These are phyloP conservation scores for Harrya chromipes DNA, from an alignment of 768 basidiomycete genomes.

Conservation along the genomic window DNA sequence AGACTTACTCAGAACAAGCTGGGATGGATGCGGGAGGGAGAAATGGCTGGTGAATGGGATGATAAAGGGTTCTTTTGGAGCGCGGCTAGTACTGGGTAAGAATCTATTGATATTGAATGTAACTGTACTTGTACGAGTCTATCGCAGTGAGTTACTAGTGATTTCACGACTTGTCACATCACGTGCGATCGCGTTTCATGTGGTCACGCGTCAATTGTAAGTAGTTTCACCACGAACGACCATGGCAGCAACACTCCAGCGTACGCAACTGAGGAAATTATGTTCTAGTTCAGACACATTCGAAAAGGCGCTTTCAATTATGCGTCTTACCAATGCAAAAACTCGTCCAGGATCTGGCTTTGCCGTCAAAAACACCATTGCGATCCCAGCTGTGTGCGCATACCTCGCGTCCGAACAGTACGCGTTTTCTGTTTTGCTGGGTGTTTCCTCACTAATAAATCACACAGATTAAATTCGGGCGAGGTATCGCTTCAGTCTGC, in stretches of 20 bases:
- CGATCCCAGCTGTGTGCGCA: constrained; percentile 30
- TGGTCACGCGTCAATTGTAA: background rate
- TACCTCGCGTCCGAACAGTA: constrained; percentile 33
- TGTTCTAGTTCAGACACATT: constrained; percentile 24
- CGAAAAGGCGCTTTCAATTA: constrained; percentile 21
- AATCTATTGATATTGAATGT: too few relatives aligned
- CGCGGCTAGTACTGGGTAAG: background rate
- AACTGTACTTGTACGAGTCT: too few relatives aligned
- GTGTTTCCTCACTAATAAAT: background rate
- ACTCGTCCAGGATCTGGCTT: constrained; percentile 31
- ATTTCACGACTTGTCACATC: constrained; percentile 3
- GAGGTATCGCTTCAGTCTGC: constrained; percentile 31
- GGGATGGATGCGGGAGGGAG: constrained; percentile 42
- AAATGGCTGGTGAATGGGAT: constrained; percentile 23
- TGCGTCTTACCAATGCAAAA: constrained; percentile 18
- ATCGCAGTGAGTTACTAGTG: too few relatives aligned
- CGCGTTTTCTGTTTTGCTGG: background rate
- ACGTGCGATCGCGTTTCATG: background rate
- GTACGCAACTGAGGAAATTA: constrained; percentile 15
- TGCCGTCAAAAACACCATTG: constrained; percentile 19
- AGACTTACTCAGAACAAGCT: constrained; percentile 44
- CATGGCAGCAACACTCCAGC: constrained; percentile 19
- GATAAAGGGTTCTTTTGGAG: constrained; percentile 15
- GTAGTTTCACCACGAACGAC: background rate
- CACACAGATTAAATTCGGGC: constrained; percentile 21